Evolutionary conservation across 805 yeast genomes (phyloP).

Genomic region (Grigorovia transvaalensis): DNA sequence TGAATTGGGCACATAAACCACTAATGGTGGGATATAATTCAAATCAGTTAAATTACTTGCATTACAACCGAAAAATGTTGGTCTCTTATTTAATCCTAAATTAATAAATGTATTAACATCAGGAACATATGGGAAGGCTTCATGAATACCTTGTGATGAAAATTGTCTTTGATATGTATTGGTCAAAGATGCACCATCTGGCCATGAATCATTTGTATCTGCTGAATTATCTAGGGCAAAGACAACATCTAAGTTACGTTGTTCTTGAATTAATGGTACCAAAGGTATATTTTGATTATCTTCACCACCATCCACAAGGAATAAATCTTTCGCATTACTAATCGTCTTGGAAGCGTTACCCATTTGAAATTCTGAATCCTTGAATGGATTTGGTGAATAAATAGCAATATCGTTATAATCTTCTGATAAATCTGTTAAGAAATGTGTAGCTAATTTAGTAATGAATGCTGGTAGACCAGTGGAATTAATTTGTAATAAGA

Average conservation of each 20-base stretch:
- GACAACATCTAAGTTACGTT: conserved; percentile 50
- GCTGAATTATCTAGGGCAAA: conserved; percentile 61
- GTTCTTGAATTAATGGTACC: conserved; percentile 48
- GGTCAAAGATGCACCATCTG: conserved; percentile 53
- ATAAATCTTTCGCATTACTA: conserved; percentile 34
- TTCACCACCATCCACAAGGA: conserved; percentile 65
- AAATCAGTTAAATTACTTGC: conserved; percentile 49
- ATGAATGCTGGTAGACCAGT: conserved; percentile 37
- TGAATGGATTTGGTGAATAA: conserved; percentile 65
- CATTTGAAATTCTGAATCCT: conserved; percentile 28
- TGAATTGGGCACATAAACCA: conserved; percentile 68
- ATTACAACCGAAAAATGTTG: conserved; percentile 80
- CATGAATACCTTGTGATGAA: conserved; percentile 39
- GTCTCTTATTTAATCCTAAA: conserved; percentile 52
- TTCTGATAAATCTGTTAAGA: conserved; percentile 38
- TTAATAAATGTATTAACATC: conserved; percentile 50
- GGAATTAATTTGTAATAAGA: conserved; percentile 42
- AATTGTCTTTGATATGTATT: conserved; percentile 53
- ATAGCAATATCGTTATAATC: conserved; percentile 60
- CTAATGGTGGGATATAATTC: conserved; percentile 53
- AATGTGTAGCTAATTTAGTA: conserved; percentile 29
- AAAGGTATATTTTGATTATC: conserved; percentile 57
- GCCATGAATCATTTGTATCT: conserved; percentile 53
- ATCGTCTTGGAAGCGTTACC: conserved; percentile 31
- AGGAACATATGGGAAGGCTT: conserved; percentile 75